Base-by-base conservation (phyloP, 2,329 filamentous ascomycete genomes). In the Pseudocercospora musae region DNA sequence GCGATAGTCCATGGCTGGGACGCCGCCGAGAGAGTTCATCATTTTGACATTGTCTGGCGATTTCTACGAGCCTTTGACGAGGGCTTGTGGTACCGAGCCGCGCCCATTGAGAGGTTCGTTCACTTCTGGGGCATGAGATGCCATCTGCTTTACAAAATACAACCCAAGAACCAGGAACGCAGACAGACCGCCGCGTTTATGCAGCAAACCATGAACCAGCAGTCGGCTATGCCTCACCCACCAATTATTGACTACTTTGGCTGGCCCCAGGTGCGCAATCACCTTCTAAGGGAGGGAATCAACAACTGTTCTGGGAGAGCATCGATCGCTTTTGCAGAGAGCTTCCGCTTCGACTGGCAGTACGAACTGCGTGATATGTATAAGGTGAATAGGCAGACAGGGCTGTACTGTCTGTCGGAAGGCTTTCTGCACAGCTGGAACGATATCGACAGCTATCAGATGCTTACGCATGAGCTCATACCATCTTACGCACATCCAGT, bases 41-140 rank as follows among this genome's bases (percentile, higher is more conserved):
- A 68, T 46, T 67, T 68, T 46, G 66, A 68, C 60, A 67, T 68
- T 33, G 66, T 63, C 23, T 68, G 66, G 66, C 63, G 66, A 5
- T 67, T 67, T 31, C 57, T 68, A 18, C 60, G 66, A 20, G 66
- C 66, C 9, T 63, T 66, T 42, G 66, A 68, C 37, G 66, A 68
- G 42, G 66, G 66, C 6, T 54, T 68, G 18, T 68, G 66, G 66
- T 66, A 67, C 37, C 62, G 66, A 9, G 65, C 65, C 20, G 63
- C 50, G 3, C 59, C 63, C 13, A 23, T 61, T 20, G 66, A 67
- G 46, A 59, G 66, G 1, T 55, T 65, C n/a, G 66, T 63, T 1
- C 53, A 66, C 44, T 59, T 64, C 42, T 68, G 66, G 66, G 59
- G 62, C 18, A 64, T 68, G 60, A 61, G 66, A 13, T 60, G 53